These are phyloP conservation scores for Aciculoconidium aculeatum DNA, from an alignment of 805 yeast species.

Conservation along the genomic window DNA sequence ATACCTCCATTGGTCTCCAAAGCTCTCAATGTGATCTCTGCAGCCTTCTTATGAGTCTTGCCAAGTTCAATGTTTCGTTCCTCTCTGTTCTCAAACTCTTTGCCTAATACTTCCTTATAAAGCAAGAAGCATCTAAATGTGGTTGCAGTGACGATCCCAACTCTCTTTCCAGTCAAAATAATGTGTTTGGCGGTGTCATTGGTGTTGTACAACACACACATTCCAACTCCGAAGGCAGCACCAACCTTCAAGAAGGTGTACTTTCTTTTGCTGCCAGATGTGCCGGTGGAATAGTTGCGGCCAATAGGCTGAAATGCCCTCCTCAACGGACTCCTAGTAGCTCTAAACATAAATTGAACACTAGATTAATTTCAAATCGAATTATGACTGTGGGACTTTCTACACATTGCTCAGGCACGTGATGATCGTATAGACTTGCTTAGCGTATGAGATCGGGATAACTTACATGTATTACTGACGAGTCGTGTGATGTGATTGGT, in stretches of 20 bases:
- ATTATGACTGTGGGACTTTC: too few relatives aligned
- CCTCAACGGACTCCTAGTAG: too few relatives aligned
- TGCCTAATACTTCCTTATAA: conserved; percentile 54
- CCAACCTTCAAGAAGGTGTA: conserved; percentile 16
- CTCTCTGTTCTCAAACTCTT: conserved; percentile 32
- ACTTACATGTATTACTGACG: too few relatives aligned
- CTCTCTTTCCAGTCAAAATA: conserved; percentile 40
- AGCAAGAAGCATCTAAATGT: conserved; percentile 66
- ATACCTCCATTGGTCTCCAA: conserved; percentile 86
- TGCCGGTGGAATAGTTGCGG: not conserved
- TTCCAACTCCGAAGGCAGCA: conserved; percentile 24
- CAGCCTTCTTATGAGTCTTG: conserved; percentile 70
- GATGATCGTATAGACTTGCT: too few relatives aligned
- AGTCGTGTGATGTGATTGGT: too few relatives aligned
- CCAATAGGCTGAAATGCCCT: not conserved
- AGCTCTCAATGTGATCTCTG: conserved; percentile 71
- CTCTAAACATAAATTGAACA: too few relatives aligned
- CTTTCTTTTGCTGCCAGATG: conserved; percentile 2
- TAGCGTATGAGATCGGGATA: too few relatives aligned
- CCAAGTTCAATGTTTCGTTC: conserved; percentile 50
- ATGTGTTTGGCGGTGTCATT: conserved; percentile 34
- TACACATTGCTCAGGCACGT: too few relatives aligned
- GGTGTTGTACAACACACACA: conserved; percentile 25
- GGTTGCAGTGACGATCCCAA: conserved; percentile 61
- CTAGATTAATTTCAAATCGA: too few relatives aligned